These are phyloP conservation scores for Russula dissimulans DNA, from an alignment of 768 basidiomycete species.

Conservation along the genomic window DNA sequence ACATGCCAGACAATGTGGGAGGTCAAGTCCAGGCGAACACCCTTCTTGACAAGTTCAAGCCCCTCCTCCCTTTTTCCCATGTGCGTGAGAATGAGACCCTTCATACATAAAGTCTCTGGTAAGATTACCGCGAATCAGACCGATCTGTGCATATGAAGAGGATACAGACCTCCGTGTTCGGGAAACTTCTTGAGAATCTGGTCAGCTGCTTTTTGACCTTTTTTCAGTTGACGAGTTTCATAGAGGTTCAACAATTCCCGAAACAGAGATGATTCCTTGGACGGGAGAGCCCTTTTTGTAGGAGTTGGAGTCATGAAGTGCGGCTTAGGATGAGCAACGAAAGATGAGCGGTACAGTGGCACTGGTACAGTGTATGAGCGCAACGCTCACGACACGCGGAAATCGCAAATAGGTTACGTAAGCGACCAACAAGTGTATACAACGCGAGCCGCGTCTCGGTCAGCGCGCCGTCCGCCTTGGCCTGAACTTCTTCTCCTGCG, in stretches of 20 bases:
- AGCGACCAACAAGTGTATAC: slow-evolving; percentile 9
- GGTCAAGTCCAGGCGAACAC: slow-evolving; percentile 67
- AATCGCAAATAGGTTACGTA: neutral
- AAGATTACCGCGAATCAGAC: slow-evolving; percentile 10
- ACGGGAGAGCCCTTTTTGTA: slow-evolving; percentile 52
- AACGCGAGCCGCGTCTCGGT: slow-evolving; percentile 18
- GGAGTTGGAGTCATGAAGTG: slow-evolving; percentile 21
- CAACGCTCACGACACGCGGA: neutral
- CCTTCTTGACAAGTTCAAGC: slow-evolving; percentile 74
- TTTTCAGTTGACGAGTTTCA: slow-evolving; percentile 82
- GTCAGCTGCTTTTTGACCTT: slow-evolving; percentile 85
- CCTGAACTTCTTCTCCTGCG: neutral
- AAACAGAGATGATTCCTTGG: slow-evolving; percentile 81
- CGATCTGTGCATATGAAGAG: neutral
- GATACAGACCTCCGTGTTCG: slow-evolving; percentile 75
- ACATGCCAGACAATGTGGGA: slow-evolving; percentile 99
- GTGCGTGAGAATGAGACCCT: slow-evolving; percentile 78
- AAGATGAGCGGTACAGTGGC: too few species aligned
- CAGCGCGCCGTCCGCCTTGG: neutral
- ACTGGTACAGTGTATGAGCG: neutral
- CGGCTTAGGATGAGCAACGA: neutral
- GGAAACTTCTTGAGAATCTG: slow-evolving; percentile 93
- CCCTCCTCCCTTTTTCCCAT: slow-evolving; percentile 77
- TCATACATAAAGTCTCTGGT: slow-evolving; percentile 92
- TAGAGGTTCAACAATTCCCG: slow-evolving; percentile 80